These are phyloP conservation scores for Turnera subulata DNA, from an alignment of 345 rosid genomes.

Conservation along the genomic window DNA sequence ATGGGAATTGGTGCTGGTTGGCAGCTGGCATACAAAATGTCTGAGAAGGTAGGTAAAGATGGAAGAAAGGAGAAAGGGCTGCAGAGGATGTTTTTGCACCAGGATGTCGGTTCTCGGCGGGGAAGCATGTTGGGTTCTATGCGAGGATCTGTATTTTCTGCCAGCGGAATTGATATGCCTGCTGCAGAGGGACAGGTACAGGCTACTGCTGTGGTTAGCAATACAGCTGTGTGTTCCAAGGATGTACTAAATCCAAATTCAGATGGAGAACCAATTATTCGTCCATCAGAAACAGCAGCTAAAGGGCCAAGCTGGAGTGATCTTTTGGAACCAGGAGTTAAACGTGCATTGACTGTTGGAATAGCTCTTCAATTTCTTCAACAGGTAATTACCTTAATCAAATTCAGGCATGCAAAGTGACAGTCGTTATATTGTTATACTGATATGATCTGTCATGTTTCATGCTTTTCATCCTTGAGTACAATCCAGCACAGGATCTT, in stretches of 20 bases:
- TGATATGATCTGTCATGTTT: too few relatives aligned
- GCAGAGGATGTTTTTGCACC: slow-evolving; percentile 37
- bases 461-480: too few relatives aligned
- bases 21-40: slow-evolving; percentile 37
- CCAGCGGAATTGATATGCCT: slow-evolving; percentile 8
- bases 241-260: slow-evolving; percentile 9
- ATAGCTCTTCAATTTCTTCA: slow-evolving; percentile 35
- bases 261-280: not conserved
- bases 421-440: too few relatives aligned
- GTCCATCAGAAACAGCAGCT: slow-evolving; percentile 4
- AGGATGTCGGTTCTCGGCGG: too few relatives aligned
- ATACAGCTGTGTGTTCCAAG: slow-evolving; percentile 15
- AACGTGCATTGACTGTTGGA: slow-evolving; percentile 42
- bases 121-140: slow-evolving; percentile 15
- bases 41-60: slow-evolving; percentile 25
- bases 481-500: too few relatives aligned
- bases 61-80: slow-evolving; percentile 29
- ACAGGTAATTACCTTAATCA: slow-evolving; percentile 24
- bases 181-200: slow-evolving; percentile 25
- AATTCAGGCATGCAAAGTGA: not conserved
- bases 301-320: slow-evolving; percentile 19
- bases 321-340: slow-evolving; percentile 40
- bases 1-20: slow-evolving; percentile 44
- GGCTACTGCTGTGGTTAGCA: slow-evolving; percentile 39
- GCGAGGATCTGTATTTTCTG: slow-evolving; percentile 27